These are phyloP conservation scores for Ploettnerulaceae sp. DNA, from an alignment of 2,329 filamentous ascomycete species.

Conservation along the genomic window DNA sequence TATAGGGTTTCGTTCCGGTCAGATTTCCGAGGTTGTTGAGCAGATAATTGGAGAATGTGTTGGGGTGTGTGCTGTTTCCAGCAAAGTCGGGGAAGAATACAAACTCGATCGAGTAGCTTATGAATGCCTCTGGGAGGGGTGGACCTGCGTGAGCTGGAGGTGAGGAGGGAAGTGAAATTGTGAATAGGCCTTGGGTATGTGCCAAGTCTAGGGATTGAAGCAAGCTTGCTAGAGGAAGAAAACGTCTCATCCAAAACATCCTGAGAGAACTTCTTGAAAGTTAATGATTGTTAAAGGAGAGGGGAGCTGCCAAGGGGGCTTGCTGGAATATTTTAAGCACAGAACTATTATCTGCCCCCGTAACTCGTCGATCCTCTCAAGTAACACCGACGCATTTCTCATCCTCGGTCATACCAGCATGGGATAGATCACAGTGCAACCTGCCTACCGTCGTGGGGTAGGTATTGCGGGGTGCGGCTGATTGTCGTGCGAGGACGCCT, in stretches of 20 bases:
- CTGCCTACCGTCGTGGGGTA: neutral
- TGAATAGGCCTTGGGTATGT: too few species aligned
- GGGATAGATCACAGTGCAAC: slow-evolving; percentile 1
- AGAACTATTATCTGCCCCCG: too few species aligned
- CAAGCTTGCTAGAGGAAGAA: slow-evolving; percentile 1
- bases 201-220: neutral
- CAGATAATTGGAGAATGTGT: slow-evolving; percentile 56
- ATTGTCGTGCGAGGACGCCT: too few species aligned
- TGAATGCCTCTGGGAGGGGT: slow-evolving; percentile 39
- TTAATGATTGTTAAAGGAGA: too few species aligned
- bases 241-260: slow-evolving; percentile 3
- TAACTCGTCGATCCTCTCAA: slow-evolving; percentile 8
- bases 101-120: slow-evolving; percentile 49
- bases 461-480: neutral
- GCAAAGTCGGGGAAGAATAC: slow-evolving; percentile 44
- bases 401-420: neutral
- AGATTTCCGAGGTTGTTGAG: slow-evolving; percentile 52
- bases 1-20: slow-evolving; percentile 52
- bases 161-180: neutral
- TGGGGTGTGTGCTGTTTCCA: slow-evolving; percentile 31
- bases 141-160: slow-evolving; percentile 18
- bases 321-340: too few species aligned
- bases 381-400: slow-evolving; percentile 5
- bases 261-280: neutral
- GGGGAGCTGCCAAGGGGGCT: too few species aligned